Base-by-base conservation (phyloP, 2,329 filamentous ascomycete genomes). In the Pseudodiploospora longispora region DNA sequence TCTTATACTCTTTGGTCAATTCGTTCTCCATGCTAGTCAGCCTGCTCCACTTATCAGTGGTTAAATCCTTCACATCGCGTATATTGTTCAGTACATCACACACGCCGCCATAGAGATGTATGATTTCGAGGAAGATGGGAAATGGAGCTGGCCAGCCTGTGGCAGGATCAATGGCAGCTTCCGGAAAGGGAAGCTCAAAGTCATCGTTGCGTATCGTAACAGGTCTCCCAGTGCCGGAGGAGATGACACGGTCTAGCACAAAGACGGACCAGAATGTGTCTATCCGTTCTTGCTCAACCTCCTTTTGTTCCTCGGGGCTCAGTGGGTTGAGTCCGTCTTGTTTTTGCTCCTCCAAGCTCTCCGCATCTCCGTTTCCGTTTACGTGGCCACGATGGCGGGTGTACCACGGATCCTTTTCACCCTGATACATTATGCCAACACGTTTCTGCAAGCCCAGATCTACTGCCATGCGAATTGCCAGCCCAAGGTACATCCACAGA, bases 221-320 rank as follows among this genome's bases (percentile, higher is more conserved):
- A 1, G 87, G 84, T 10, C 88, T 75, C 7, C 89, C 89, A 0
- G 87, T 93, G 0, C 88, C 88, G 0, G 86, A 91, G 0, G 88
- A 94, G 28, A 95, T 91, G 49, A 91, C 83, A 19, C 88, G 76
- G 56, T 95, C 88, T 1, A 95, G 75, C 51, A 94, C 83, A 61
- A 94, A 94, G 8, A 95, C 84, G 4, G 87, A 83, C 88, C 88
- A 95, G 52, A 95, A 89, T 0, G 88, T 91, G 55, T 95, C 87
- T 36, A 88, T 82, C 10, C 87, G 78, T 58, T 94, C 88, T 50
- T 88, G 80, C 54, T 94, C 87, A 4, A 86, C 76, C 55, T 78
- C 83, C 50, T 68, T 74, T 61, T 76, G 78, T 55, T 82, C 80
- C 42, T 66, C 60, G 1, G 63, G 69, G 46, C 60, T 75, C 48